phyloP scores from a whole-genome alignment of 352 stramenopile genomes.

The Globisporangium cylindrosporum region DNA sequence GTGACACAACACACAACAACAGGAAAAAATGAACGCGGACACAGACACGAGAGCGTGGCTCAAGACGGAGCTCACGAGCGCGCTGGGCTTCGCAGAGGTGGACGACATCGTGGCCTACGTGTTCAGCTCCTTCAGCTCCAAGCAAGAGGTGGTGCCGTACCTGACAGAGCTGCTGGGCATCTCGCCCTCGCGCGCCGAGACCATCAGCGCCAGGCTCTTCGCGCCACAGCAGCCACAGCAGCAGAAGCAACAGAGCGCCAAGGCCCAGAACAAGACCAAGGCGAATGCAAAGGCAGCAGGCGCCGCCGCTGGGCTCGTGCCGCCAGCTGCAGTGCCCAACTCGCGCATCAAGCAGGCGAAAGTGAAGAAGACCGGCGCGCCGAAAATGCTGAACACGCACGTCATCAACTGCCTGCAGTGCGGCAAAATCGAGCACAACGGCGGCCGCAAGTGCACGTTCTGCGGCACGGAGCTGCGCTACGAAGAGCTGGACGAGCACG shows the following conservation, averaged over 20 bases:
- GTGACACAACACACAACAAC: neutral
- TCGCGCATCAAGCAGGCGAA: conserved; percentile 49
- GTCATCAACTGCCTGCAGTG: conserved; percentile 76
- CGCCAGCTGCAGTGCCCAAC: conserved; percentile 34
- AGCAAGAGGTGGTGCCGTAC: conserved; percentile 49
- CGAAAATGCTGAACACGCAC: conserved; percentile 46
- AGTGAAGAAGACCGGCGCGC: conserved; percentile 32
- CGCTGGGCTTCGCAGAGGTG: conserved; percentile 68
- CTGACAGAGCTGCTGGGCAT: conserved; percentile 70
- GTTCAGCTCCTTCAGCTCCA: conserved; percentile 38
- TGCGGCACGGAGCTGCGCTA: conserved; percentile 60
- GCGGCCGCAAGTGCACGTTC: conserved; percentile 45
- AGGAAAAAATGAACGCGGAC: conserved; percentile 23
- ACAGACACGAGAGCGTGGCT: conserved; percentile 44
- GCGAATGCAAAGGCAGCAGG: neutral
- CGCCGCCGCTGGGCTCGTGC: conserved; percentile 27
- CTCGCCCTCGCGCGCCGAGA: conserved; percentile 34
- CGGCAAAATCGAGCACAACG: conserved; percentile 66
- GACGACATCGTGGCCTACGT: conserved; percentile 68
- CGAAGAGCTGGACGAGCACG: conserved; percentile 35
- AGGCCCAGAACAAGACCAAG: conserved; percentile 9
- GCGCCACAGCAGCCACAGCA: conserved; percentile 10
- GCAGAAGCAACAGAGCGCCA: neutral
- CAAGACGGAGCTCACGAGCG: conserved; percentile 50
- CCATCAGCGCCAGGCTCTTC: conserved; percentile 52